A percentile compares a stretch with the other conserved stretches of the same genome.
Evolutionary conservation across 805 yeast genomes (phyloP).

Genomic region (Spathaspora gorwiae): DNA sequence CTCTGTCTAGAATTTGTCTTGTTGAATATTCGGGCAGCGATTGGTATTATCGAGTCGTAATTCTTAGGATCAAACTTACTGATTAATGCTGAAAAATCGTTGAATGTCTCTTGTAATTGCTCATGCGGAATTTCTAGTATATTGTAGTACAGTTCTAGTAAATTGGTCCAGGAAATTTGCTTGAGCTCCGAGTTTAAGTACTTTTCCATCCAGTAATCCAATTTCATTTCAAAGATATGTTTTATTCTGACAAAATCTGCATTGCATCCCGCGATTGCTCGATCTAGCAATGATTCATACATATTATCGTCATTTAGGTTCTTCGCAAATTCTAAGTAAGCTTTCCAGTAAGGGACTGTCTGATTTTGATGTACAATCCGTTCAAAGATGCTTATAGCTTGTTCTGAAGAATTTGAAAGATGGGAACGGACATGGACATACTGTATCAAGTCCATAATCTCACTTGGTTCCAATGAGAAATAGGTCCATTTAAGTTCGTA

Average conservation of each 20-base stretch:
- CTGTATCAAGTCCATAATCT: background rate
- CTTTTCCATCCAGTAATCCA: too few relatives aligned
- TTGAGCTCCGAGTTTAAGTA: too few relatives aligned
- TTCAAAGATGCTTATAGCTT: too few relatives aligned
- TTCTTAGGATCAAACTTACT: constrained; percentile 20
- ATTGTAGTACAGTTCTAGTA: too few relatives aligned
- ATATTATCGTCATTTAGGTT: constrained; percentile 1
- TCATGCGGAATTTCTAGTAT: constrained; percentile 40
- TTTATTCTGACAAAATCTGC: too few relatives aligned
- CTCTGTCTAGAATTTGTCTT: constrained; percentile 22
- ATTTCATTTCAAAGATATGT: too few relatives aligned
- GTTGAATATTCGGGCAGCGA: constrained; percentile 28
- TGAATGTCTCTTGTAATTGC: constrained; percentile 35
- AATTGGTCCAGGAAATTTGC: too few relatives aligned
- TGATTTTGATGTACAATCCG: too few relatives aligned
- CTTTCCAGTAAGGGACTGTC: constrained; percentile 4
- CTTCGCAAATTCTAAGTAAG: constrained; percentile 13
- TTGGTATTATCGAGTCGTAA: constrained; percentile 34
- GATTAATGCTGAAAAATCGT: constrained; percentile 37
- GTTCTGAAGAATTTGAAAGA: too few relatives aligned
- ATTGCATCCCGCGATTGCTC: too few relatives aligned
- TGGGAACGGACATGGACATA: background rate
- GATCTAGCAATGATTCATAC: background rate
- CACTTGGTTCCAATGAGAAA: constrained; percentile 9
- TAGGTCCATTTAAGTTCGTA: constrained; percentile 8